These are phyloP conservation scores for Podaxis carcinomalis DNA, from an alignment of 768 basidiomycete species.

Conservation along the genomic window DNA sequence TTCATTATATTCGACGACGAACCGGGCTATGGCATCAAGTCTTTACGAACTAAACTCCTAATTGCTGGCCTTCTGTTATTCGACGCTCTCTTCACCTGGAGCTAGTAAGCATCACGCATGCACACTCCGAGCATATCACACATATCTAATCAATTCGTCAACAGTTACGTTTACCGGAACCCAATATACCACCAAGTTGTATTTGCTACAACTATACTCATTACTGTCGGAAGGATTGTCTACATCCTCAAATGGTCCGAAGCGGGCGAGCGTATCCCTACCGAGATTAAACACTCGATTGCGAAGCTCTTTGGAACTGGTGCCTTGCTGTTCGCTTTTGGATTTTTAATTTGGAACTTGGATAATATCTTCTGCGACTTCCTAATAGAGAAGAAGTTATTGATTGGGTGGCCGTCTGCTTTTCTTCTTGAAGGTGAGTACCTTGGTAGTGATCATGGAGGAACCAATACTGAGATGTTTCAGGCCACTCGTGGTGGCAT, in stretches of 20 bases:
- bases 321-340: constrained; percentile 50
- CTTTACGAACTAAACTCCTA: constrained; percentile 33
- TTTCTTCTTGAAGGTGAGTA: constrained; percentile 59
- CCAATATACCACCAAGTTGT: constrained; percentile 79
- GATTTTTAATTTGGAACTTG: constrained; percentile 75
- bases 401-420: constrained; percentile 59
- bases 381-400: constrained; percentile 51
- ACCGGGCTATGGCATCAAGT: constrained; percentile 42
- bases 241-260: constrained; percentile 49
- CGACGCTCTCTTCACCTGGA: constrained; percentile 61
- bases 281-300: constrained; percentile 36
- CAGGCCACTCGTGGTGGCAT: constrained; percentile 78
- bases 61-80: constrained; percentile 39
- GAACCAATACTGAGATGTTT: background rate
- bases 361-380: constrained; percentile 72
- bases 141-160: constrained; percentile 7
- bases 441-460: background rate
- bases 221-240: constrained; percentile 39
- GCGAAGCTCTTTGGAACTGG: constrained; percentile 48
- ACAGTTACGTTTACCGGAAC: constrained; percentile 62
- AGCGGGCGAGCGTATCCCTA: constrained; percentile 34
- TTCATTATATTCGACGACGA: constrained; percentile 57
- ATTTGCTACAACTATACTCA: constrained; percentile 57
- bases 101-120: constrained; percentile 53
- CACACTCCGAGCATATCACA: background rate